phyloP scores from a whole-genome alignment of 2,329 filamentous ascomycete species.

The Xylariales sp. region DNA sequence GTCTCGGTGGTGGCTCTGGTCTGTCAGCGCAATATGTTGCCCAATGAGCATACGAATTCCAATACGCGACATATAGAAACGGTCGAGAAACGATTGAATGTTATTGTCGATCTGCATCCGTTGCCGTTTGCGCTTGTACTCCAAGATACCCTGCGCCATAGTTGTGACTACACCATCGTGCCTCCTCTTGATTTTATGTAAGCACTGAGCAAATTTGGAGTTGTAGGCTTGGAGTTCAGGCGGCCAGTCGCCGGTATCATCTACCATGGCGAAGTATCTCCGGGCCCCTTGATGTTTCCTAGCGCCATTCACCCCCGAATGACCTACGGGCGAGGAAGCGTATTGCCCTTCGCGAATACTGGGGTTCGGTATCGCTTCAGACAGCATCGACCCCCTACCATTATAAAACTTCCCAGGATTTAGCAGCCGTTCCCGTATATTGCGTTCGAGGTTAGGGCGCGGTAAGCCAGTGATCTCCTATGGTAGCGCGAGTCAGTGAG shows the following conservation, averaged over 20 bases:
- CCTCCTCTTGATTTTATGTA: conserved; percentile 93
- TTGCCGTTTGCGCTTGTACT: conserved; percentile 97
- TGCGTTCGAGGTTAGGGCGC: conserved; percentile 78
- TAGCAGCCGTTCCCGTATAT: conserved; percentile 83
- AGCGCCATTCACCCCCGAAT: conserved; percentile 58
- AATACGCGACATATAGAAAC: conserved; percentile 99
- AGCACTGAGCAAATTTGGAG: conserved; percentile 84
- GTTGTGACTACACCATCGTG: conserved; percentile 98
- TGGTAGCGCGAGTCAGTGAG: conserved; percentile 47
- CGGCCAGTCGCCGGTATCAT: conserved; percentile 90
- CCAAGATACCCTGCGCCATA: conserved; percentile 95
- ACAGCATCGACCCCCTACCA: conserved; percentile 74
- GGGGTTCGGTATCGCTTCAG: conserved; percentile 88
- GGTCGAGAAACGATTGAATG: conserved; percentile 96
- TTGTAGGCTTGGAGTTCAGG: conserved; percentile 96
- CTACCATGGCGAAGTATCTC: conserved; percentile 91
- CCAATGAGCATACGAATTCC: conserved; percentile 99
- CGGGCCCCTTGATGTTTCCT: conserved; percentile 67
- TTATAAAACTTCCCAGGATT: conserved; percentile 65
- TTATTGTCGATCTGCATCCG: conserved; percentile 98
- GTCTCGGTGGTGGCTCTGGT: conserved; percentile 89
- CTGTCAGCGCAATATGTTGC: conserved; percentile 96
- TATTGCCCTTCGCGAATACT: conserved; percentile 89
- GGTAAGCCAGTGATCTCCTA: conserved; percentile 92
- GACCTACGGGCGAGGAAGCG: conserved; percentile 64